Evolutionary conservation across 257 asterid species (phyloP), one percentile per base, ranked within the genome.

Genomic region (Jacaranda copaia): DNA sequence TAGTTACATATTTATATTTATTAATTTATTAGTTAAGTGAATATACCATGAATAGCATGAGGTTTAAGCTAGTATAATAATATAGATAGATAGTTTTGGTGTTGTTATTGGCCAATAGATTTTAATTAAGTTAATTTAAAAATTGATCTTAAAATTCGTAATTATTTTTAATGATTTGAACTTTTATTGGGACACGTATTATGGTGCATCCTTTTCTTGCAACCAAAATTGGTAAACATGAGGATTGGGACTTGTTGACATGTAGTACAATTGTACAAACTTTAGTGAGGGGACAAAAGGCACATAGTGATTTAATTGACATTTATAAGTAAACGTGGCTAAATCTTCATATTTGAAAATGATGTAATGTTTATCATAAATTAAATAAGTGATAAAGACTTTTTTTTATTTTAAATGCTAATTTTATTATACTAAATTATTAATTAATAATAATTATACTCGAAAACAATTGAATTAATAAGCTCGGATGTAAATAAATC

Each of bases 301-400:
- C 35, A 5, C 32, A 66, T 18, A 32, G 58, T 18, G 18, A 51
- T 42, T 42, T 15, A 51, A 3, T 52, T 38, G 65, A 40, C 67
- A 35, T 43, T 10, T 10, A 8, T 4, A 43, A 69, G 18, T 19
- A 46, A 32, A 78, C 81, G 81, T 70, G 81, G 81, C 67, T 71
- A 42, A 40, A 39, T 57, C 1, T 25, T 69, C 59, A 8, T 56
- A 58, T 8, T n/a, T 7, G 81, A 77, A 58, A 70, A 70, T 35
- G 72, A 77, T 77, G 70, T 32, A 57, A n/a, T 45, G 40, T 46
- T 32, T 59, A 59, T 13, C 65, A 20, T 59, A 25, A 59, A 59
- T 39, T 5, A 39, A 25, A 64, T 64, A 39, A 14, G 51, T 36
- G 25, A 64, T 45, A 15, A 7, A 3, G 4, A 55, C 3, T 62